Evolutionary conservation across 345 rosid species (phyloP), one percentile per base, ranked within the genome.

Genomic region (Acer saccharum): DNA sequence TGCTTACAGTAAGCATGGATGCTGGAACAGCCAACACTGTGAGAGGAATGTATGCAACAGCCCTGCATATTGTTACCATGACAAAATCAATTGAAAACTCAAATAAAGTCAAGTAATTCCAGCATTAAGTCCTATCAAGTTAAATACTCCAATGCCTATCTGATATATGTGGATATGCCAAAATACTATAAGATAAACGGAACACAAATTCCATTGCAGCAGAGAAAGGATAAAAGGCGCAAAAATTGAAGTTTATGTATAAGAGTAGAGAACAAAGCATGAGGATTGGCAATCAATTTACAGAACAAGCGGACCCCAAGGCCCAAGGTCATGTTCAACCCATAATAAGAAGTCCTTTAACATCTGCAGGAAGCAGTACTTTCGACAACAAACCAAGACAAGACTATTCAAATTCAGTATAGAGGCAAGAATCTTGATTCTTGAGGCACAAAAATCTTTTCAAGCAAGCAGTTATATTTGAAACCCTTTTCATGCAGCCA

Each of bases 1-100:
- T 71, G 69, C 92, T 92, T 89, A 97, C 99, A 52, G 99, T 93
- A 39, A 97, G 97, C 69, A 97, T 91, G 13, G 99, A 94, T 46
- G 98, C 99, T 74, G 99, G 99, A 85, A 97, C 99, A 14, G 99
- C 99, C 87, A 97, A 87, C 64, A 97, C 89, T 17, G 99, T 97
- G 39, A 97, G 84, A 76, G 99, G 98, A 84, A 97, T 88, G 79
- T 94, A 94, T 48, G 98, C 99, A 78, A 97, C 84, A 27, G 98
- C 98, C 77, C 99, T 97, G 89, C 82, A 83, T 74, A 78, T 75
- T 58, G 57, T 52, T 17, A 72, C 32, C 18, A 81, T 68, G 48
- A 65, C 9, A 74, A 77, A 74, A 73, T 70, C 35, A 77, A 68
- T 48, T 50, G 23, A 71, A 39, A 21, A 71, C 23, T 10, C 27